Base-by-base conservation (phyloP, 2,329 filamentous ascomycete genomes). In the Claviceps africana region DNA sequence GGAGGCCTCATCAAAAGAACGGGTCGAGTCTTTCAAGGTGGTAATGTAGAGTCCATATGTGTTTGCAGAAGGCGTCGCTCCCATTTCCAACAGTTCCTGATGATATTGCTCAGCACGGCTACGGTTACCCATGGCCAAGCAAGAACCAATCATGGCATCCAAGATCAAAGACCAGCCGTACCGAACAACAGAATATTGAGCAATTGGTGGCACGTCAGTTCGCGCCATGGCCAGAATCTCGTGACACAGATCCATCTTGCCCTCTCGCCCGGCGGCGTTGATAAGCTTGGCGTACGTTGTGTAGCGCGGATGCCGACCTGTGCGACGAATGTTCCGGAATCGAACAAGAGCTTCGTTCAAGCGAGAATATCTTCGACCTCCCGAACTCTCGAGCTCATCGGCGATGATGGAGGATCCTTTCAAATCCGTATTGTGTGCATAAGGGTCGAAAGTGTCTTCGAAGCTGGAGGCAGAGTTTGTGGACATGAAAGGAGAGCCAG, bases 31-130 rank as follows among this genome's bases (percentile, higher is more conserved):
- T 73, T 97, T 96, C 56, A 98, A 76, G 1, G 91, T 97, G n/a
- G 94, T 97, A 70, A 98, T 98, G 76, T 97, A 98, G 19, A 98
- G 79, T 54, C 93, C 93, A 60, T 94, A 98, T 0, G 93, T 98
- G 74, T 98, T 98, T 44, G 93, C 93, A 2, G 91, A 95, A 17
- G 93, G 93, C 10, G 90, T 85, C 55, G 86, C 83, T 47, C 91
- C 91, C 75, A 97, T 93, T 55, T 88, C 83, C 48, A 95, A 76
- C 59, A 98, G 77, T 67, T 98, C 88, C 67, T 93, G 85, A 65
- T 97, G 93, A 68, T 86, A 96, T 60, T 88, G 83, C 65, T 85
- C 83, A 55, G 93, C 93, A 55, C 88, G 73, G 54, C 79, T 77
- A 53, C 91, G 87, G 64, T 91, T 85, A 56, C 89, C 88, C 47